Evolutionary conservation across 148 eudicot genomes (phyloP).

Genomic region (Rhododendron kiyosumense): DNA sequence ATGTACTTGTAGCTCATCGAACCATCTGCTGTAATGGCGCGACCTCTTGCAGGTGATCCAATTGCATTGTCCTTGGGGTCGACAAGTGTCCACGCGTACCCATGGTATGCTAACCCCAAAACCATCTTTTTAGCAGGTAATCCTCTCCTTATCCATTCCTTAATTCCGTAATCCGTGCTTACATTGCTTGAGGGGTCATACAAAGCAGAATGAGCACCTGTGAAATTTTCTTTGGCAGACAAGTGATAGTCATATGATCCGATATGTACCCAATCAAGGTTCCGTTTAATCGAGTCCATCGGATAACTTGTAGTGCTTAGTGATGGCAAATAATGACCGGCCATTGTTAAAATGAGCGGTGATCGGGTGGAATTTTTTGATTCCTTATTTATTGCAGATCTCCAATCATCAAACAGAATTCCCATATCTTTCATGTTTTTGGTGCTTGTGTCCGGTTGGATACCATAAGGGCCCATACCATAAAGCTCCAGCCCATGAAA

Average conservation of each 20-base stretch:
- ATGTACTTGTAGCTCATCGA: not conserved
- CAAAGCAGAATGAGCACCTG: slow-evolving; percentile 9
- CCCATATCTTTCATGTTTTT: not conserved
- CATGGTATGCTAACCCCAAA: slow-evolving; percentile 2
- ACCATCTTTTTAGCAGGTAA: not conserved
- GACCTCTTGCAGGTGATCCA: slow-evolving; percentile 4
- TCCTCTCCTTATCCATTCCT: not conserved
- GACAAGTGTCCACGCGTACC: slow-evolving; percentile 10
- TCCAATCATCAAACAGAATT: not conserved
- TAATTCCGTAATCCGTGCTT: not conserved
- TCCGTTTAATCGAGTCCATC: not conserved
- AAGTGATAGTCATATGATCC: not conserved
- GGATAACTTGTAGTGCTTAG: not conserved
- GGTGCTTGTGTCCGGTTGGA: slow-evolving; percentile 5
- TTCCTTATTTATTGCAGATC: not conserved
- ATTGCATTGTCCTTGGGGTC: not conserved
- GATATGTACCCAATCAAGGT: slow-evolving; percentile 12
- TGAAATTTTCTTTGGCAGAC: not conserved
- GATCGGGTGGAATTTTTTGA: not conserved
- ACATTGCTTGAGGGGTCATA: not conserved
- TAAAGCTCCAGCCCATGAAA: slow-evolving; percentile 33
- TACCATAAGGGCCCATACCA: slow-evolving; percentile 18
- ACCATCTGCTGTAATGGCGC: not conserved
- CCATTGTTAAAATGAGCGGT: not conserved
- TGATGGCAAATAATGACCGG: not conserved